These are phyloP conservation scores for Onygena corvina DNA, from an alignment of 2,329 filamentous ascomycete species.

Conservation along the genomic window DNA sequence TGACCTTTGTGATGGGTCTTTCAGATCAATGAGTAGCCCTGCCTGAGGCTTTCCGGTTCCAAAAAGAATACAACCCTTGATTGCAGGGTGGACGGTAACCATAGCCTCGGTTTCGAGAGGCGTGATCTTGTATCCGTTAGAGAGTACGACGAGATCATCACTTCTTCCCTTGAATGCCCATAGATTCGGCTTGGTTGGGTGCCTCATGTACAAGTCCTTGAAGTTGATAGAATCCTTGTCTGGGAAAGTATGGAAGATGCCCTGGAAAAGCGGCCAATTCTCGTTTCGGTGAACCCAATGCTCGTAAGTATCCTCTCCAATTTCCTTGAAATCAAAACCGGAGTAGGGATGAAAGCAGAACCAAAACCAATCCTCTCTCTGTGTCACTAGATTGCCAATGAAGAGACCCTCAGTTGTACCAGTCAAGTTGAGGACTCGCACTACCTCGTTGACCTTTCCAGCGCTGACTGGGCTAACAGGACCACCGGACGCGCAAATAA, in stretches of 20 bases:
- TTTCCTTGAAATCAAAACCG: conserved; percentile 5
- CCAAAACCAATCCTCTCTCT: conserved; percentile 5
- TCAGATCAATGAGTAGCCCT: not conserved
- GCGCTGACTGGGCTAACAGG: not conserved
- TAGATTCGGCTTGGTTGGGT: not conserved
- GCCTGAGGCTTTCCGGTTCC: not conserved
- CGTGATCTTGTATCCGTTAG: conserved; percentile 6
- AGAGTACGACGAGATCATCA: conserved; percentile 3
- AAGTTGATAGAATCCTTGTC: not conserved
- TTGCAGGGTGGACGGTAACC: not conserved
- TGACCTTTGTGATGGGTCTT: conserved; percentile 2
- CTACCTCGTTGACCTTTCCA: not conserved
- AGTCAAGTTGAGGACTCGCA: not conserved
- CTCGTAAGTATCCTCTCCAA: conserved; percentile 1
- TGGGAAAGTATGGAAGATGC: conserved; percentile 7
- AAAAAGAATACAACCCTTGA: not conserved
- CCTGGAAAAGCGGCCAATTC: not conserved
- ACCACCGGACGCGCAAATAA: conserved; percentile 4
- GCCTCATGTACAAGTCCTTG: not conserved
- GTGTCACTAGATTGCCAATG: not conserved
- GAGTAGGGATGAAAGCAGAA: conserved; percentile 6
- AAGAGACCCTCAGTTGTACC: conserved; percentile 1
- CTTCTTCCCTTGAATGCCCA: conserved; percentile 1
- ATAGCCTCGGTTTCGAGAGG: not conserved
- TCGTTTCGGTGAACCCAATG: not conserved